Conservation (phyloP, 202 grass and related monocot species). For the Schoenoplectus triqueter region DNA sequence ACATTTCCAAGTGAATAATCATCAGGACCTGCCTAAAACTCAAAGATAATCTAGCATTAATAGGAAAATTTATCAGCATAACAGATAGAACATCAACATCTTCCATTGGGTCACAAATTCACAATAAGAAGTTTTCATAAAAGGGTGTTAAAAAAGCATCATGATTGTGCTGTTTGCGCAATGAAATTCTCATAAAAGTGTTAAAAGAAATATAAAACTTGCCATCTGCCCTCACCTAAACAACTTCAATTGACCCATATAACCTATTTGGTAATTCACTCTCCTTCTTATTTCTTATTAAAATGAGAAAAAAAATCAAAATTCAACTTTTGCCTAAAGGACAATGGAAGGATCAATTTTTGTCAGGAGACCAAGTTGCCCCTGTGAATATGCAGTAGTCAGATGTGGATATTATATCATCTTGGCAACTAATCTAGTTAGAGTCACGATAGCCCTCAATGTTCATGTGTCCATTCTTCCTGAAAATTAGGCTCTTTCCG, state of each 20-base stretch:
- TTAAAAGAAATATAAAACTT: slow-evolving; percentile 14
- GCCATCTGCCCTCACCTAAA: slow-evolving; percentile 9
- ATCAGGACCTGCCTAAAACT: slow-evolving; percentile 64
- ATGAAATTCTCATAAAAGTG: background rate
- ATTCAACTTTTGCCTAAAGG: background rate
- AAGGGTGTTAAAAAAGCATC: background rate
- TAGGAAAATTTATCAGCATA: background rate
- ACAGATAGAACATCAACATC: slow-evolving; percentile 13
- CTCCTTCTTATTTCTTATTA: background rate
- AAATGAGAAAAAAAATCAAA: background rate
- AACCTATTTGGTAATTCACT: background rate
- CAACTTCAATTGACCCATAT: slow-evolving; percentile 20
- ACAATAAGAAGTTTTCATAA: background rate
- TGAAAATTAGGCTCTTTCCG: too few relatives aligned
- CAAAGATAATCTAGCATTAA: slow-evolving; percentile 36
- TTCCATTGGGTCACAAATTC: background rate
- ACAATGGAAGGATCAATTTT: background rate
- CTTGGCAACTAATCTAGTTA: too few relatives aligned
- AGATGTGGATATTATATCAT: too few relatives aligned
- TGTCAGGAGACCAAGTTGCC: too few relatives aligned
- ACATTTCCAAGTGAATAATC: slow-evolving; percentile 44
- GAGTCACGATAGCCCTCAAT: too few relatives aligned
- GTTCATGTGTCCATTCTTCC: too few relatives aligned
- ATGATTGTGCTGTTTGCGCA: background rate
- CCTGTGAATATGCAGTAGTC: too few relatives aligned